These are phyloP conservation scores for Coix lacrymajobi DNA, from an alignment of 176 grass and related monocot species.

Conservation along the genomic window DNA sequence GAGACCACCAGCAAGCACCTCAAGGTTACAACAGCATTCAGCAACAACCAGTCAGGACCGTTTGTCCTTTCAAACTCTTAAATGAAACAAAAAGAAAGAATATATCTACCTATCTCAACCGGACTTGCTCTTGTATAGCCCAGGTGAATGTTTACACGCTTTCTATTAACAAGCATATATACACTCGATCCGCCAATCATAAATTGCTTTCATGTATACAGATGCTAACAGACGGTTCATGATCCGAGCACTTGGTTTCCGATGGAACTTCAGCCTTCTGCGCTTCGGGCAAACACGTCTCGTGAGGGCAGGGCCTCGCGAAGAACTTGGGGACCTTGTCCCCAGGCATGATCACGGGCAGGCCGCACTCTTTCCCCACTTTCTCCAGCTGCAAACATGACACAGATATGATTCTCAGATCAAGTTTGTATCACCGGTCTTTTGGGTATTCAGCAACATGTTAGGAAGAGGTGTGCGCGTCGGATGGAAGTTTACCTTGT, in stretches of 20 bases:
- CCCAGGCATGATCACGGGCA: constrained; percentile 91
- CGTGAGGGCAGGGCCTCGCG: constrained; percentile 69
- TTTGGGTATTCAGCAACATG: not conserved
- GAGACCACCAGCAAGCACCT: not conserved
- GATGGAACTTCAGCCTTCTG: not conserved
- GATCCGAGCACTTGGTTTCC: constrained; percentile 13
- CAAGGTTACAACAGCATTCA: not conserved
- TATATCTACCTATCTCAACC: not conserved
- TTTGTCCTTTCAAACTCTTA: not conserved
- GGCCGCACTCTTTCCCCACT: constrained; percentile 40
- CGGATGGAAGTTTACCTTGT: constrained; percentile 33
- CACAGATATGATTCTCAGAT: not conserved
- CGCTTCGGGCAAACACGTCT: constrained; percentile 7
- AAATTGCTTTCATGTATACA: constrained; percentile 17
- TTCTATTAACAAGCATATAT: constrained; percentile 17
- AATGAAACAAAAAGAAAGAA: not conserved
- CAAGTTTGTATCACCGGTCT: not conserved
- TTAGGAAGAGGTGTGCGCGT: not conserved
- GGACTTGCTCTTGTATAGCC: not conserved
- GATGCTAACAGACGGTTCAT: not conserved
- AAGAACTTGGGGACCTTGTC: constrained; percentile 79
- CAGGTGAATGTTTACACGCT: not conserved
- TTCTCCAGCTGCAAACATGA: constrained; percentile 36
- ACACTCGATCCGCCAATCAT: constrained; percentile 6
- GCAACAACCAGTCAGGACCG: not conserved